Percentiles rank a stretch among this genome's conserved stretches.
These are phyloP conservation scores for sorghum (Sorghum bicolor) DNA, from an alignment of 176 grass and related monocot species.

Conservation along the genomic window Sorghum_bicolor_NCBIv3 NC_012871.2:61737001-61737500, in stretches of 20 bases:
- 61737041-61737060: background rate
- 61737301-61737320: constrained; percentile 17
- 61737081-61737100: background rate
- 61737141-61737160: background rate
- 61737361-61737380: constrained; percentile 7
- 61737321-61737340: constrained; percentile 21
- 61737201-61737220: background rate
- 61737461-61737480: constrained; percentile 52
- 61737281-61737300: constrained; percentile 1
- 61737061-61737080: background rate
- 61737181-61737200: constrained; percentile 11
- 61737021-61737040: no score
- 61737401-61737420: background rate
- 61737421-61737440: background rate
- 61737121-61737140: background rate
- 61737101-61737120: background rate
- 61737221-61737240: background rate
- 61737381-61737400: constrained; percentile 23
- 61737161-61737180: background rate
- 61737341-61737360: background rate
- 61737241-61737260: background rate
- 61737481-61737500: constrained; percentile 96
- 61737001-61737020: background rate
- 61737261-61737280: background rate
- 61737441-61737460: constrained; percentile 25